Percentiles rank a stretch among this genome's conserved stretches.
Conservation (phyloP, 306 rosid species). For the Pyrus pyrifolia region DNA sequence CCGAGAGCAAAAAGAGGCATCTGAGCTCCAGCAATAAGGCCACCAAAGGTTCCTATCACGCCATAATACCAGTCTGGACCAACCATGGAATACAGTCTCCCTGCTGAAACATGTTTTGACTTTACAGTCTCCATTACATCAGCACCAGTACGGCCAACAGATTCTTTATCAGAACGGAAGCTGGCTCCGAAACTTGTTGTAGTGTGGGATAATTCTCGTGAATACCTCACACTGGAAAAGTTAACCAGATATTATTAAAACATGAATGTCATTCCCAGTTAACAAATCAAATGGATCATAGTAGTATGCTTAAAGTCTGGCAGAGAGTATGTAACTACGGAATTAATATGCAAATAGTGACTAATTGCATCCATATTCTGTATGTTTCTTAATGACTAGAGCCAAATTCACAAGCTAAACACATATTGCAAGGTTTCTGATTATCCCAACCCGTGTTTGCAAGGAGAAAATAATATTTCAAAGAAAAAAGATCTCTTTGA, state of each 20-base stretch:
- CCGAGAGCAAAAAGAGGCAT: constrained; percentile 98
- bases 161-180: constrained; percentile 88
- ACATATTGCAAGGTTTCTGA: not conserved
- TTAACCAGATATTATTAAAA: not conserved
- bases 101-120: constrained; percentile 42
- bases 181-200: constrained; percentile 71
- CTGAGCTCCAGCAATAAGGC: constrained; percentile 86
- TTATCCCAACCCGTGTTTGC: not conserved
- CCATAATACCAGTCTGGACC: constrained; percentile 89
- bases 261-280: not conserved
- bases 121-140: constrained; percentile 51
- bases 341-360: no score
- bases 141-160: constrained; percentile 44
- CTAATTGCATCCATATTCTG: no score
- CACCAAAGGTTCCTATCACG: constrained; percentile 60
- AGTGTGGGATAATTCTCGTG: constrained; percentile 64
- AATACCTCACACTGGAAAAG: constrained; percentile 46
- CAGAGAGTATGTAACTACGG: no score
- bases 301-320: no score
- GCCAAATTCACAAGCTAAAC: not conserved
- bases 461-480: not conserved
- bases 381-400: not conserved
- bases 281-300: no score
- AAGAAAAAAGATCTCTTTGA: not conserved
- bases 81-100: constrained; percentile 73